Evolutionary conservation across 139 green algal genomes (phyloP).

Genomic region (Haematococcus lacustris): DNA sequence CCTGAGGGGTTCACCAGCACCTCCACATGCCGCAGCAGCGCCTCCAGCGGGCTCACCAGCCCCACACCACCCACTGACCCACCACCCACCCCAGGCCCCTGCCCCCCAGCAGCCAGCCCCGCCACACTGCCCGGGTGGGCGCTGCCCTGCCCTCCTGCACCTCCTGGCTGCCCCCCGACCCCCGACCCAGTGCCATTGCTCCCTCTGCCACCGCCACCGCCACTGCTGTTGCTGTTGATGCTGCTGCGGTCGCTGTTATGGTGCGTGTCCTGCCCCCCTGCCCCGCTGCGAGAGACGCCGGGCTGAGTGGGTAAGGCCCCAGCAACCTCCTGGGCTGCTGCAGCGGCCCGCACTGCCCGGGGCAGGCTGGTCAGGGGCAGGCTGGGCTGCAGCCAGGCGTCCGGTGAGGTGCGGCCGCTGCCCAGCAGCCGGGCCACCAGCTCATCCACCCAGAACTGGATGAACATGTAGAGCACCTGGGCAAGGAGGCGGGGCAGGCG

Average conservation of each 20-base stretch:
- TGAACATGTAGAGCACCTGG: conserved; percentile 43
- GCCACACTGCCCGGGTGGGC: not conserved
- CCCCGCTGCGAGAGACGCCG: not conserved
- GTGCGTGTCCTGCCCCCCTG: not conserved
- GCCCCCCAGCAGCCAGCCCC: too few relatives aligned
- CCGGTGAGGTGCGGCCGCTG: not conserved
- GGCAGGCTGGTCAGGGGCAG: conserved; percentile 3
- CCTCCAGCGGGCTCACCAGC: conserved; percentile 10
- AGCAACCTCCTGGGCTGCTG: not conserved
- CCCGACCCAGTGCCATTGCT: not conserved
- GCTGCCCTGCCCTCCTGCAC: conserved; percentile 4
- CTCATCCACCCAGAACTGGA: conserved; percentile 41
- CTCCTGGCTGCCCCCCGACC: not conserved
- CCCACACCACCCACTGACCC: too few relatives aligned
- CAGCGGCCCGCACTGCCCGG: not conserved
- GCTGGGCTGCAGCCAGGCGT: conserved; percentile 13
- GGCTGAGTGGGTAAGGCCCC: not conserved
- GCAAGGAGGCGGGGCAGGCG: not conserved
- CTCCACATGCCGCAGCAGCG: not conserved
- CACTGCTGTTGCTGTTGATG: not conserved
- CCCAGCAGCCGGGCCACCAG: conserved; percentile 29
- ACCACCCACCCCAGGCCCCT: too few relatives aligned
- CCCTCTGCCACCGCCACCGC: not conserved
- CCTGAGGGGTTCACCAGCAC: conserved; percentile 5
- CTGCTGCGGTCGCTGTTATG: not conserved